phyloP scores from a whole-genome alignment of 805 yeast genomes.

The Diddensiella santjacobensis region DNA sequence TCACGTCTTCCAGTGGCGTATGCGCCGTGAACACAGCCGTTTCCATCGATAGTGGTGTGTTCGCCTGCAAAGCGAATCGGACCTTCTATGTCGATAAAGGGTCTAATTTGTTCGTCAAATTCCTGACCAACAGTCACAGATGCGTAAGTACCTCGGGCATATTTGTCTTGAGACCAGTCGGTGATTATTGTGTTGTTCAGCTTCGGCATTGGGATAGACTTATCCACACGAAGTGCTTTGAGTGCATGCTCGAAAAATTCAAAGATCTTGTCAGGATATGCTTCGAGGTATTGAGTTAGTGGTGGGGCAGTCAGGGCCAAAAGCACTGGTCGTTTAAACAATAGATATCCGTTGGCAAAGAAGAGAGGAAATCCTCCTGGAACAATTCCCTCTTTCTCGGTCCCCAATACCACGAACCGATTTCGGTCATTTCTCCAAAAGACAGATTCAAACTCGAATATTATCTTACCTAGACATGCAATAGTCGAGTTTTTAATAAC shows the following conservation, averaged over 20 bases:
- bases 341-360: slow-evolving; percentile 55
- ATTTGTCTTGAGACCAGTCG: slow-evolving; percentile 70
- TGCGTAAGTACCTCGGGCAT: slow-evolving; percentile 70
- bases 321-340: slow-evolving; percentile 50
- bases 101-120: slow-evolving; percentile 27
- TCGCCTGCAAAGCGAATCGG: slow-evolving; percentile 84
- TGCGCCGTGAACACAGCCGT: slow-evolving; percentile 92
- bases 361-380: slow-evolving; percentile 31
- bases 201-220: slow-evolving; percentile 31
- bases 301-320: slow-evolving; percentile 70
- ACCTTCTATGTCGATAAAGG: slow-evolving; percentile 57
- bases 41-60: slow-evolving; percentile 80
- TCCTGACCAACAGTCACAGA: slow-evolving; percentile 36
- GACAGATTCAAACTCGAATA: slow-evolving; percentile 58
- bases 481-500: slow-evolving; percentile 50
- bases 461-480: slow-evolving; percentile 70
- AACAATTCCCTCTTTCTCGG: slow-evolving; percentile 19
- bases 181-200: slow-evolving; percentile 44
- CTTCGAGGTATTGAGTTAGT: slow-evolving; percentile 56
- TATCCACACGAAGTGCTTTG: slow-evolving; percentile 28
- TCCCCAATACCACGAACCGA: slow-evolving; percentile 45
- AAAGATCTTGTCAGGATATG: slow-evolving; percentile 52
- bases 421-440: slow-evolving; percentile 58
- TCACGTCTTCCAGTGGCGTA: slow-evolving; percentile 70
- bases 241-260: slow-evolving; percentile 51